Conservation (phyloP, 148 eudicot species). For the Rhododendron williamsianum region DNA sequence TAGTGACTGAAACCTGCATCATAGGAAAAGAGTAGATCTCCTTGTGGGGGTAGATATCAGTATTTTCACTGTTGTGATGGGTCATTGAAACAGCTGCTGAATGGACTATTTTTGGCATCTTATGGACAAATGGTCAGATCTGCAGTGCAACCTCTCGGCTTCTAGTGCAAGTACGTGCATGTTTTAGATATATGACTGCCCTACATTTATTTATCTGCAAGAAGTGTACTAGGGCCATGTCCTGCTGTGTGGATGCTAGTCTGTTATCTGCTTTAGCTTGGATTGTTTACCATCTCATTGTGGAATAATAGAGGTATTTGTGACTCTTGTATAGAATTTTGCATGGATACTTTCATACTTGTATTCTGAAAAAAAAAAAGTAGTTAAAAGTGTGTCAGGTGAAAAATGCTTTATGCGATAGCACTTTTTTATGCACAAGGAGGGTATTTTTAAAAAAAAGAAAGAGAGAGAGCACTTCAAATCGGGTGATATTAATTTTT, state of each 20-base stretch:
- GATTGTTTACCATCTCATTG: neutral
- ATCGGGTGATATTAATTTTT: neutral
- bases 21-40: neutral
- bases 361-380: neutral
- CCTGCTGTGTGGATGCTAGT: neutral
- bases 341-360: neutral
- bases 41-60: neutral
- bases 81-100: conserved; percentile 69
- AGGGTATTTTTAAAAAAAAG: neutral
- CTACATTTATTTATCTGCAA: neutral
- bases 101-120: conserved; percentile 92
- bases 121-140: conserved; percentile 99
- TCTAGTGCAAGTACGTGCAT: conserved; percentile 66
- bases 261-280: neutral
- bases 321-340: neutral
- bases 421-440: neutral
- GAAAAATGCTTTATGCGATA: neutral
- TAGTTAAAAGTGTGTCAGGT: neutral
- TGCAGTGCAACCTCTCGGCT: conserved; percentile 99
- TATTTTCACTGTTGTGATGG: neutral
- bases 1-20: neutral
- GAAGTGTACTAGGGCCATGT: neutral
- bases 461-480: neutral
- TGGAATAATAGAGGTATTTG: neutral
- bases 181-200: neutral